phyloP scores from a whole-genome alignment of 306 rosid species.

The Corylus avellana region DNA sequence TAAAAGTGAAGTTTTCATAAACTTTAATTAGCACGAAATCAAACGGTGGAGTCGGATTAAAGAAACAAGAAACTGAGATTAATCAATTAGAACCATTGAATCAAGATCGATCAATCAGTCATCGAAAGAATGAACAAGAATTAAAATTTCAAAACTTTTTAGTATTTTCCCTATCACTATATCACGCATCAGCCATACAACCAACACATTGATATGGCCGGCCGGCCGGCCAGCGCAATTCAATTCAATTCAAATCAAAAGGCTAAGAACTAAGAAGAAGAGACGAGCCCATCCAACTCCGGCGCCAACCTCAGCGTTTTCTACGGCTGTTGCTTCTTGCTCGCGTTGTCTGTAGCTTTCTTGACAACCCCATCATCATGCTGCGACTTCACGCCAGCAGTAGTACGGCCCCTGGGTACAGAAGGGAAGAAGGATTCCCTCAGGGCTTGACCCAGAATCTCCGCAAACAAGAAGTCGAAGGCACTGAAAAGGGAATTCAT shows the following conservation, averaged over 20 bases:
- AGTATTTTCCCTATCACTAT: background rate
- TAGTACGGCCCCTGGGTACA: background rate
- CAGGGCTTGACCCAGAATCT: slow-evolving; percentile 36
- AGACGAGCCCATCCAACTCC: slow-evolving; percentile 24
- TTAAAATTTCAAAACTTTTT: background rate
- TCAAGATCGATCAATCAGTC: background rate
- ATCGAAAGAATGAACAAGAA: background rate
- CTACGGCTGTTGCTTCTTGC: background rate
- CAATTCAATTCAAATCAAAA: too few relatives aligned
- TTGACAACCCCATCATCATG: too few relatives aligned
- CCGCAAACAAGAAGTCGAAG: slow-evolving; percentile 43
- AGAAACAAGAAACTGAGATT: too few relatives aligned
- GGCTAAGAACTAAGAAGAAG: background rate
- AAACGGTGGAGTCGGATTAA: too few relatives aligned
- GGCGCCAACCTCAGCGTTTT: slow-evolving; percentile 3
- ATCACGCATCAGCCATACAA: background rate
- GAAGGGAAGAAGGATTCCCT: slow-evolving; percentile 27
- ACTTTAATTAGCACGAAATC: too few relatives aligned
- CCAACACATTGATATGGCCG: background rate
- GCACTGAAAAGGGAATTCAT: slow-evolving; percentile 56
- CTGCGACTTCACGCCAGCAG: too few relatives aligned
- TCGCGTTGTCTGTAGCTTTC: too few relatives aligned
- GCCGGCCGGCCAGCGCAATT: too few relatives aligned
- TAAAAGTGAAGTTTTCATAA: too few relatives aligned
- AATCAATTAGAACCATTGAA: background rate